A percentile compares a stretch with the other conserved stretches of the same genome.
phyloP scores from a whole-genome alignment of 108 stramenopile species.

The Fragilaria crotonensis region DNA sequence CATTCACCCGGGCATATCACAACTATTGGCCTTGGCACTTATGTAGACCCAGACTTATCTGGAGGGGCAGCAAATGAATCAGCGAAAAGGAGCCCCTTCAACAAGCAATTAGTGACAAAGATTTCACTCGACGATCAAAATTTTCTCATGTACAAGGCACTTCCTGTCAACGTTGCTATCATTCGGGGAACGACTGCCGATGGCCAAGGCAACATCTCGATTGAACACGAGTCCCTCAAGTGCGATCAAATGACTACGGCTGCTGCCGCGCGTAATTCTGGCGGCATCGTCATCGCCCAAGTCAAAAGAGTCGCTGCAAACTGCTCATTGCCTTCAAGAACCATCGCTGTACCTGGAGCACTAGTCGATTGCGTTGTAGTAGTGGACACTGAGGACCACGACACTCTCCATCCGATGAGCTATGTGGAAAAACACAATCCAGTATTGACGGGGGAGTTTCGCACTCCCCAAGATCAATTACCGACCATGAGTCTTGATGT shows the following conservation, averaged over 20 bases:
- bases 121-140: constrained; percentile 26
- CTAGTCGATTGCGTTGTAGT: constrained; percentile 74
- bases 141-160: constrained; percentile 71
- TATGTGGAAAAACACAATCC: constrained; percentile 49
- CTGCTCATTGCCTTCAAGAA: constrained; percentile 40
- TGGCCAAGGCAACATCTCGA: constrained; percentile 61
- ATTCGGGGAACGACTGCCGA: constrained; percentile 79
- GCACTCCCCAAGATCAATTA: constrained; percentile 27
- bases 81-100: constrained; percentile 32
- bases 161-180: no score
- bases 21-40: constrained; percentile 69
- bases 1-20: constrained; percentile 78
- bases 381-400: constrained; percentile 60
- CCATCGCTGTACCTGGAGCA: constrained; percentile 55
- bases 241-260: no score
- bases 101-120: no score
- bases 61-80: constrained; percentile 55
- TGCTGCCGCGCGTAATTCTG: no score
- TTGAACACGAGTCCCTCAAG: no score
- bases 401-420: constrained; percentile 49
- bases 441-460: constrained; percentile 50
- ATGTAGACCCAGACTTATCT: constrained; percentile 55
- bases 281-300: constrained; percentile 72
- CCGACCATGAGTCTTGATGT: constrained; percentile 34
- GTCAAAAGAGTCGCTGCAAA: constrained; percentile 56